phyloP scores from a whole-genome alignment of 2,329 filamentous ascomycete species.

The Cytospora piceicola region DNA sequence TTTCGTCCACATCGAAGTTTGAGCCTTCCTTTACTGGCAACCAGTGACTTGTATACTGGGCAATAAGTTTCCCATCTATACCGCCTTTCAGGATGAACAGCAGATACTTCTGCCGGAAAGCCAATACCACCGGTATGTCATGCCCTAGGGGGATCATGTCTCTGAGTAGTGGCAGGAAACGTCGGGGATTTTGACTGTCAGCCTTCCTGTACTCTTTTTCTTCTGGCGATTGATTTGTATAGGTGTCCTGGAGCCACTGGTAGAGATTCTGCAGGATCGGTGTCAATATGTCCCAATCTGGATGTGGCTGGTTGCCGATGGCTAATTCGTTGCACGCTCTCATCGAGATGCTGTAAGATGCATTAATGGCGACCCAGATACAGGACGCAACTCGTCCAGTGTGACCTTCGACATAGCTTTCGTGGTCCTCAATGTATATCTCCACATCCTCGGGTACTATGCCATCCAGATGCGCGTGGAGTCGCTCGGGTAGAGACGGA shows the following conservation, averaged over 20 bases:
- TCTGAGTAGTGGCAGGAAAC: not conserved
- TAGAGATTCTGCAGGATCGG: not conserved
- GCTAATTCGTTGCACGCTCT: not conserved
- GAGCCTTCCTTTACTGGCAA: not conserved
- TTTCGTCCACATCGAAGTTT: not conserved
- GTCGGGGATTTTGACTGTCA: not conserved
- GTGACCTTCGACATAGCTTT: not conserved
- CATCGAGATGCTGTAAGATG: not conserved
- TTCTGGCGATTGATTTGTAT: too few relatives aligned
- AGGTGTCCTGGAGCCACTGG: not conserved
- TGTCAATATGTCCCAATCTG: not conserved
- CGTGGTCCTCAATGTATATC: not conserved
- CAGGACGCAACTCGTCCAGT: not conserved
- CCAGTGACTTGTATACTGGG: slow-evolving; percentile 9
- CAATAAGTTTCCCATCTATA: slow-evolving; percentile 1
- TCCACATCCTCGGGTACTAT: not conserved
- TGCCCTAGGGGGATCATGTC: not conserved
- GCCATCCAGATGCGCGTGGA: not conserved
- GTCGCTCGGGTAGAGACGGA: not conserved
- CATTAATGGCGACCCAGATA: slow-evolving; percentile 2
- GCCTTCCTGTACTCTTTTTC: not conserved
- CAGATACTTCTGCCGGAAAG: slow-evolving; percentile 10
- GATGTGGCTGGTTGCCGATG: not conserved
- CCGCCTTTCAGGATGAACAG: slow-evolving; percentile 10
- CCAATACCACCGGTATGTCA: slow-evolving; percentile 1